Percentiles rank a stretch among this genome's conserved stretches.
Evolutionary conservation across 1,284 basidiomycete genomes (phyloP).

Genomic region (Microbotryum intermedium): DNA sequence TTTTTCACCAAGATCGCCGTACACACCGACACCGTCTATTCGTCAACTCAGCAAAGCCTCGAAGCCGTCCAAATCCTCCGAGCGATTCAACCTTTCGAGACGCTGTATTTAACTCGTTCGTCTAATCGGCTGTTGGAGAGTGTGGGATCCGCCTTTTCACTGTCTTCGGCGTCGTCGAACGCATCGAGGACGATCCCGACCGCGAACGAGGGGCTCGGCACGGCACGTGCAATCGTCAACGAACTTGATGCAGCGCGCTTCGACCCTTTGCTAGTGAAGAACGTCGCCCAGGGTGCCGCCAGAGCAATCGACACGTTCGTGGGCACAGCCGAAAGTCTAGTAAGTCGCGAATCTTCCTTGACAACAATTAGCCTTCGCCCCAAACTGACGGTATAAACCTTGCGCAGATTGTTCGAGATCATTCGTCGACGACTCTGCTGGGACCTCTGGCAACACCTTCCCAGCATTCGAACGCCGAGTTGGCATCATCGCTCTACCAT

Average conservation of each 20-base stretch:
- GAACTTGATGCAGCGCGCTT: slow-evolving; percentile 88
- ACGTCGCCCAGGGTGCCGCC: slow-evolving; percentile 63
- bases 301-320: slow-evolving; percentile 59
- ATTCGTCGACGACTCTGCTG: slow-evolving; percentile 61
- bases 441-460: slow-evolving; percentile 70
- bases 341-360: slow-evolving; percentile 41
- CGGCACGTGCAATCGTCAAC: slow-evolving; percentile 69
- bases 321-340: slow-evolving; percentile 56
- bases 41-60: slow-evolving; percentile 70
- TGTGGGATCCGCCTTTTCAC: slow-evolving; percentile 57
- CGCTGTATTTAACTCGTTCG: slow-evolving; percentile 73
- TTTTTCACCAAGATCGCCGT: slow-evolving; percentile 91
- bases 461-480: slow-evolving; percentile 62
- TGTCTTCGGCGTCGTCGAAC: slow-evolving; percentile 47
- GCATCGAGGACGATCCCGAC: slow-evolving; percentile 43
- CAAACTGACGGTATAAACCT: neutral
- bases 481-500: slow-evolving; percentile 69
- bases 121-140: slow-evolving; percentile 69
- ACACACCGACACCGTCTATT: slow-evolving; percentile 87
- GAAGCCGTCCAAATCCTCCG: slow-evolving; percentile 82
- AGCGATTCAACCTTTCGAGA: slow-evolving; percentile 70
- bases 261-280: slow-evolving; percentile 73
- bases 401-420: slow-evolving; percentile 60
- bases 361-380: neutral
- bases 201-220: slow-evolving; percentile 61